Evolutionary conservation across 495 filamentous ascomycete species (phyloP).

Genomic region (Penicillium macrosclerotiorum): DNA sequence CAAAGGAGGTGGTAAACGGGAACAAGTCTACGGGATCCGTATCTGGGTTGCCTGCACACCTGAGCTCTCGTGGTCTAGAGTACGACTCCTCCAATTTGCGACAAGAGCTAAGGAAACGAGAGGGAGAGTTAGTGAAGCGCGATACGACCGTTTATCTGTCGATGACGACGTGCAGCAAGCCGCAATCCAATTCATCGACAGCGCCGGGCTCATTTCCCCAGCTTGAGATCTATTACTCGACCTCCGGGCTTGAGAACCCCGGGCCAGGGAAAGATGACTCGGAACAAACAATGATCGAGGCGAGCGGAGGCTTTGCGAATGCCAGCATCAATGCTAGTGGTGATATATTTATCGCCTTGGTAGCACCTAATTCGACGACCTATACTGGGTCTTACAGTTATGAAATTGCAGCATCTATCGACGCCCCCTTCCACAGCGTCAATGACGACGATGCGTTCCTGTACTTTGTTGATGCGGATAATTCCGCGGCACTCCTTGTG

Average conservation of each 20-base stretch:
- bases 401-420: slow-evolving; percentile 78
- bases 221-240: slow-evolving; percentile 76
- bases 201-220: slow-evolving; percentile 54
- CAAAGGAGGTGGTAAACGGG: slow-evolving; percentile 40
- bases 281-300: slow-evolving; percentile 38
- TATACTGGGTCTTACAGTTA: slow-evolving; percentile 68
- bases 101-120: slow-evolving; percentile 26
- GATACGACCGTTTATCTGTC: slow-evolving; percentile 67
- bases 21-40: slow-evolving; percentile 20
- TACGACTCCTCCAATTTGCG: slow-evolving; percentile 7
- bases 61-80: slow-evolving; percentile 11
- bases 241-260: slow-evolving; percentile 61
- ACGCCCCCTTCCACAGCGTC: slow-evolving; percentile 66
- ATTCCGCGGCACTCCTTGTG: slow-evolving; percentile 68
- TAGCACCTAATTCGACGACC: slow-evolving; percentile 58
- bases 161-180: slow-evolving; percentile 77
- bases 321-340: slow-evolving; percentile 38
- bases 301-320: slow-evolving; percentile 57
- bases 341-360: slow-evolving; percentile 73
- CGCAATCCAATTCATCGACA: slow-evolving; percentile 43
- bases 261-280: slow-evolving; percentile 54
- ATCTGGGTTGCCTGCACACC: slow-evolving; percentile 38
- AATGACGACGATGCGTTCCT: slow-evolving; percentile 50
- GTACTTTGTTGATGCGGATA: slow-evolving; percentile 77
- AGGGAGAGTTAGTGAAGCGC: slow-evolving; percentile 21